Base-by-base conservation (phyloP, 2,329 filamentous ascomycete genomes). In the Exophiala spinifera region DNA sequence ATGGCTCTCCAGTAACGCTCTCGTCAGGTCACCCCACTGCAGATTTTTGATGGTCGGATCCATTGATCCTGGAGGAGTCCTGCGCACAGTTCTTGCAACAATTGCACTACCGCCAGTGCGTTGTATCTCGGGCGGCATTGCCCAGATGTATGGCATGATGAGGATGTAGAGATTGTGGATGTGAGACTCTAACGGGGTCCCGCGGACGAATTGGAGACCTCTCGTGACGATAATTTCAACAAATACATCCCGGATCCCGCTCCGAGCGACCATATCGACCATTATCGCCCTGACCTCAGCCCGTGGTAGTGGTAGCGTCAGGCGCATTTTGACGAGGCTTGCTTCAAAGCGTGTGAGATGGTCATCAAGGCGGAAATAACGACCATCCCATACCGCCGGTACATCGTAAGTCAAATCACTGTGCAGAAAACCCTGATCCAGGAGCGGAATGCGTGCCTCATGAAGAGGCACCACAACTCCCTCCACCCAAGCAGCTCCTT, bases 321-420 rank as follows among this genome's bases (percentile, higher is more conserved):
- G 65, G 0, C 76, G 71, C 46, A 80, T 65, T 64, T 80, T 79
- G 5, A 55, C 59, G 59, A 75, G 78, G 62, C 71, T 75, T 0
- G 59, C 59, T n/a, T 75, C 69, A 0, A 80, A 65, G 3, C 77
- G 72, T n/a, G 63, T 61, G 1, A 79, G 59, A 55, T 79, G 78
- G 51, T 79, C 75, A 43, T 79, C 74, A 0, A 80, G 72, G 1
- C 77, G 76, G 66, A 80, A 79, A 61, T 77, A 77, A 1, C 74
- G 74, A 0, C 77, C 75, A 44, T 79, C 75, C 78, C 78, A 80
- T 19, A 79, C 74, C 0, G 76, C 65, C 0, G 76, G 75, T 0
- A 80, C 78, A 46, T 80, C 77, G 62, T 80, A 80, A 1, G 78
- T 80, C 1, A 79, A 62, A 42, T 80, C 77, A 63, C 76, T 74